These are phyloP conservation scores for Trichophyton verrucosum DNA, from an alignment of 2,329 filamentous ascomycete species.

Conservation along the genomic window DNA sequence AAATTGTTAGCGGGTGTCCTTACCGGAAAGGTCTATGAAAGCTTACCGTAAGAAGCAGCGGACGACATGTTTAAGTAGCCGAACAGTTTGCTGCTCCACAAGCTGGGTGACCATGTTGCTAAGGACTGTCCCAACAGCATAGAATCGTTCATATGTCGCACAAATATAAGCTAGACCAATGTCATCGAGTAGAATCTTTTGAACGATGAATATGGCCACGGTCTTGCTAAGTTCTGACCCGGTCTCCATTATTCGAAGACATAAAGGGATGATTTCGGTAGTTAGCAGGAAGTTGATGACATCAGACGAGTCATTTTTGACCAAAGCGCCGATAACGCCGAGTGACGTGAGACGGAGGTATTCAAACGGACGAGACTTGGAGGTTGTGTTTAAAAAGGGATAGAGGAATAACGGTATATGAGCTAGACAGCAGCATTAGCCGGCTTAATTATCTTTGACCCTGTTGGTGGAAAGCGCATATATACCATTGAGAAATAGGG, in stretches of 20 bases:
- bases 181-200: slow-evolving; percentile 95
- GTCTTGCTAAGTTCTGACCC: slow-evolving; percentile 97
- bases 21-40: background rate
- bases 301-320: slow-evolving; percentile 97
- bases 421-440: slow-evolving; percentile 41
- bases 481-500: slow-evolving; percentile 78
- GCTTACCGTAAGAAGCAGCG: slow-evolving; percentile 85
- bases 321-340: slow-evolving; percentile 88
- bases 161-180: slow-evolving; percentile 97
- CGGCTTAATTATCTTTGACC: background rate
- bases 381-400: slow-evolving; percentile 96
- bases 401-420: slow-evolving; percentile 97
- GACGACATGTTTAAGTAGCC: slow-evolving; percentile 93
- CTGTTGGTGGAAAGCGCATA: background rate
- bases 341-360: slow-evolving; percentile 92
- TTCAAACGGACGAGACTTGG: slow-evolving; percentile 93
- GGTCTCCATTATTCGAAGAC: slow-evolving; percentile 97
- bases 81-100: slow-evolving; percentile 92
- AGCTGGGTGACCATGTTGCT: slow-evolving; percentile 98
- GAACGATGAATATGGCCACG: slow-evolving; percentile 97
- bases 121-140: slow-evolving; percentile 90
- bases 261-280: slow-evolving; percentile 95
- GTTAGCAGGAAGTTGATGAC: slow-evolving; percentile 98
- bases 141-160: slow-evolving; percentile 96
- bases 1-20: background rate